phyloP scores from a whole-genome alignment of 441 rosid genomes.

The Viola pubescens region DNA sequence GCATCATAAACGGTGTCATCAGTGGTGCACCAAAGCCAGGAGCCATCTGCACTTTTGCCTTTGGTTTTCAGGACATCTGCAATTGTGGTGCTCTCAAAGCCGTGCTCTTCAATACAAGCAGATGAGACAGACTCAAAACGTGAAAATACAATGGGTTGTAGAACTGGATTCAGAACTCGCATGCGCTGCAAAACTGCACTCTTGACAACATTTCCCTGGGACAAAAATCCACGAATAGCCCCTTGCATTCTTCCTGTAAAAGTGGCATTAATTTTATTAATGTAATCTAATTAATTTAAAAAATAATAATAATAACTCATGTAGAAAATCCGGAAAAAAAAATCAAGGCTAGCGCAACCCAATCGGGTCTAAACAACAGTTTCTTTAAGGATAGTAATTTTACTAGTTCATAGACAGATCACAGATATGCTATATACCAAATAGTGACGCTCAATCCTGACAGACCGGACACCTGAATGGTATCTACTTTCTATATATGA shows the following conservation, averaged over 20 bases:
- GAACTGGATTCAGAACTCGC: conserved; percentile 48
- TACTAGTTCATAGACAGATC: too few relatives aligned
- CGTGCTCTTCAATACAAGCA: conserved; percentile 73
- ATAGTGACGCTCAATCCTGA: too few relatives aligned
- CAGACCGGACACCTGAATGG: too few relatives aligned
- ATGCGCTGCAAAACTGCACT: conserved; percentile 45
- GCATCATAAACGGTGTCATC: conserved; percentile 87
- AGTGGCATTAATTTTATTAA: background rate
- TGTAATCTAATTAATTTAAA: too few relatives aligned
- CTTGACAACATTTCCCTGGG: conserved; percentile 48
- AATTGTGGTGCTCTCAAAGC: conserved; percentile 83
- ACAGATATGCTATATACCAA: too few relatives aligned
- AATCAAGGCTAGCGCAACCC: too few relatives aligned
- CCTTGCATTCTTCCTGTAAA: conserved; percentile 50
- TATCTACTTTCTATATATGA: too few relatives aligned
- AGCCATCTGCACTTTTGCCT: conserved; percentile 87
- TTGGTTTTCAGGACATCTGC: conserved; percentile 63
- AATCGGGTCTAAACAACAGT: too few relatives aligned
- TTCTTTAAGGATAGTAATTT: too few relatives aligned
- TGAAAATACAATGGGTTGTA: conserved; percentile 40
- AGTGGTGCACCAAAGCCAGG: conserved; percentile 98
- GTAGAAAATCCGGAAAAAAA: too few relatives aligned
- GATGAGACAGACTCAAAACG: conserved; percentile 53
- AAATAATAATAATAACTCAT: too few relatives aligned
- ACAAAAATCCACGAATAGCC: conserved; percentile 34